Base-by-base conservation (phyloP, 2,329 filamentous ascomycete genomes). In the Aspergillus nomiae region DNA sequence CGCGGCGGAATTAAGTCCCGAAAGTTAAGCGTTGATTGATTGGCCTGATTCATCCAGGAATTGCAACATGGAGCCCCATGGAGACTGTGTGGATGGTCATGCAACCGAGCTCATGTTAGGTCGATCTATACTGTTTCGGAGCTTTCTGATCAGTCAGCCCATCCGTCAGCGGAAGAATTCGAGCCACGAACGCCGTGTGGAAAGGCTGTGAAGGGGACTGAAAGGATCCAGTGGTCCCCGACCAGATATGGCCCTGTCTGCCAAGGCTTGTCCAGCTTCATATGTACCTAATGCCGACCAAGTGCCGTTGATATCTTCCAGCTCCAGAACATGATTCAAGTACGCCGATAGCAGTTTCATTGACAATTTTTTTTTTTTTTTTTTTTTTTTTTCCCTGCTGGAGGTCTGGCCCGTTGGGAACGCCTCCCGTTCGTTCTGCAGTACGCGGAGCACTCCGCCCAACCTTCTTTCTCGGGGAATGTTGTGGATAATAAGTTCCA, bases 391-490 rank as follows among this genome's bases (percentile, higher is more conserved):
- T 19, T 19, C 34, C 38, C 38, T 19, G 21, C 21, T 19, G 21
- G 24, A 53, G 14, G 50, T 53, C 30, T n/a, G 30, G 32, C 51
- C 32, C 16, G 9, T 41, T 41, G 38, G 26, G 26, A 41, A 41
- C 38, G 38, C 38, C 38, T n/a, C 19, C 38, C n/a, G 51, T 36
- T 54, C 50, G 16, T 53, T 21, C 50, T 32, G 50, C 28, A 21
- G 7, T 26, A 19, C 14, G 50, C 50, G 50, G 50, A 34, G 50
- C 16, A 16, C 54, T 56, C 54, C 54, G 54, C 54, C 19, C 54
- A 56, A 56, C 38, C 34, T 38, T 56, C 34, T 56, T 43, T 26
- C 21, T 60, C 53, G n/a, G 60, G 56, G 60, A 53, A 38, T 56
- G 50, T 34, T 53, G 50, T 32, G 50, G 50, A 34, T 53, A 53